Base-by-base conservation (phyloP, 2,329 filamentous ascomycete species). In the Metarhizium robertsii region DNA sequence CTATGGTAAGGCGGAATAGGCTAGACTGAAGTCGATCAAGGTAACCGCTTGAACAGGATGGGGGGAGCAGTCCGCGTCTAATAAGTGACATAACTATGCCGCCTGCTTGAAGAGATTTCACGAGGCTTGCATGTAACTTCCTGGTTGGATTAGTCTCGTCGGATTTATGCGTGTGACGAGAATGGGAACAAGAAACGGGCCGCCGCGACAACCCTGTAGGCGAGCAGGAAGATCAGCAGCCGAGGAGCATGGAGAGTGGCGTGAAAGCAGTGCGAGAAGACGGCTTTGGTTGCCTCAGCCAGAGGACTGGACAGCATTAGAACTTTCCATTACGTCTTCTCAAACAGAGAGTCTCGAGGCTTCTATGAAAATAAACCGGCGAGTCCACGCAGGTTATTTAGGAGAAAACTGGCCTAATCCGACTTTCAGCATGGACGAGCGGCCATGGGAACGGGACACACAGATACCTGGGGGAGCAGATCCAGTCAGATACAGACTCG, bases 1-100 rank as follows among this genome's bases (percentile, higher is more conserved):
- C 30, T 18, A 25, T 49, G 40, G 14, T 48, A 55, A 51, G 13
- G 20, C 34, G 53, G 32, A 46, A 25, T 8, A 32, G 55, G 52
- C 46, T 48, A 52, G 54, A 49, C 48, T 34, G 53, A 48, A 40
- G 48, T 13, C 48, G 40, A 11, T 11, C 32, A 34, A 54, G 54
- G 56, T 46, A 43, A 51, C 49, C 47, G 18, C 42, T 29, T 29
- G 25, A 45, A 18, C 46, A 50, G 49, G 34, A 51, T 52, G 45
- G 34, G 48, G 49, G 53, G 53, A 48, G 34, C 20, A 47, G 51
- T 51, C 46, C 25, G 53, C 53, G 56, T 57, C 56, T 55, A 58
- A 55, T 57, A 52, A 49, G 50, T 58, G 56, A 57, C 57, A 50
- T n/a, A 49, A 48, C 18, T 46, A 53, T 58, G 52, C 50, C 51